phyloP scores from a whole-genome alignment of 73 alveolate species.

The Paramecium tetraurelia region DNA sequence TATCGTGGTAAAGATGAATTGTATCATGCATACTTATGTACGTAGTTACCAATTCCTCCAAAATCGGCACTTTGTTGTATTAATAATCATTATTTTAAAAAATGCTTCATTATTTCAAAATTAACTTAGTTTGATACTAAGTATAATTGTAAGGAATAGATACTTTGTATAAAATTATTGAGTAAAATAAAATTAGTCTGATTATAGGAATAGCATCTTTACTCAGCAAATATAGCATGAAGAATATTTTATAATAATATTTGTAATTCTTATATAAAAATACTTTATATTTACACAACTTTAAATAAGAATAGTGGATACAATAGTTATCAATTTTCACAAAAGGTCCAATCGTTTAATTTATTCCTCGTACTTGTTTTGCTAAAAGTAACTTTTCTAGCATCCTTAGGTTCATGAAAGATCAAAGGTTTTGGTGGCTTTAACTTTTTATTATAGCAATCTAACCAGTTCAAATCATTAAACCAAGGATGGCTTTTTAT shows the following conservation, averaged over 20 bases:
- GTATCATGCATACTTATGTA: not conserved
- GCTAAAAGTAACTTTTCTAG: not conserved
- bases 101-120: not conserved
- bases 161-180: too few relatives aligned
- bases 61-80: not conserved
- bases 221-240: not conserved
- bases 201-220: not conserved
- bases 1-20: not conserved
- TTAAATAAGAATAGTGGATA: not conserved
- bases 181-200: not conserved
- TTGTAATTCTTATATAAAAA: not conserved
- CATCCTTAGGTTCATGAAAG: not conserved
- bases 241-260: too few relatives aligned
- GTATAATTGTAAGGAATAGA: too few relatives aligned
- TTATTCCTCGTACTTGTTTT: not conserved
- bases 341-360: constrained; percentile 1
- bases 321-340: not conserved
- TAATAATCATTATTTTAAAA: not conserved
- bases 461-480: constrained; percentile 88
- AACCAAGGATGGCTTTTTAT: constrained; percentile 81
- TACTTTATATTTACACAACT: not conserved
- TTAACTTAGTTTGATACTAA: not conserved
- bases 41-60: not conserved
- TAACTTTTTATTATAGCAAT: constrained; percentile 74
- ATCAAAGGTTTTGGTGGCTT: constrained; percentile 83